Evolutionary conservation across 768 basidiomycete species (phyloP), one percentile per base, ranked within the genome.

Genomic region (Lactarius hatsudake): DNA sequence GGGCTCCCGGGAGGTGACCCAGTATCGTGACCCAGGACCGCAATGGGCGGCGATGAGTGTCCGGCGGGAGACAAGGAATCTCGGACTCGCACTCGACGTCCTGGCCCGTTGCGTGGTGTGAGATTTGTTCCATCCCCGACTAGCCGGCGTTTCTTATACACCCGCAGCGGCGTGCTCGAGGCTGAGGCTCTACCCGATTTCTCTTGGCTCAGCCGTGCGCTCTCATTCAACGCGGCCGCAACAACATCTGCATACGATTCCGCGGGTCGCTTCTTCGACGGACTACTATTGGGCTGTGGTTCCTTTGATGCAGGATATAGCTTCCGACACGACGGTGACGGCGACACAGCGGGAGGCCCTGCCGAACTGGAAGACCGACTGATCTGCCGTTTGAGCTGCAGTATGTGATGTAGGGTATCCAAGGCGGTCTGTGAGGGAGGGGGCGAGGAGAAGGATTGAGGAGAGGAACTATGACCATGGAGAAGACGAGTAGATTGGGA

Each of bases 231-330:
- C 36, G 62, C 66, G 28, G 62, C 62, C 3, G 66, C 66, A 15
- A 67, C 66, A 17, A 38, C 58, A 15, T 67, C 66, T n/a, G 66
- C 66, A 54, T 34, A 45, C 36, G 66, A 63, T 18, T 26, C 62
- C 38, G 53, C 13, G 28, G 51, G 9, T 63, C 15, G 58, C 26
- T 10, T 26, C 18, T 10, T 26, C 23, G 51, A 59, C 18, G 58
- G 40, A 45, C n/a, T 63, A 9, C 17, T 2, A 38, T 36, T 26
- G 26, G 20, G 13, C 30, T 54, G 43, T 20, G 28, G 51, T 23
- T 40, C 54, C 32, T 20, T 61, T 2, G 32, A 34, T 26, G 43
- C 9, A 10, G 62, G 40, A 54, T 54, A 38, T 23, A 45, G 32
- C 26, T 30, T 59, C 38, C 51, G 8, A 7, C 51, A 18, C n/a